Conservation (phyloP, 306 rosid genomes). For the Fragaria iinumae region DNA sequence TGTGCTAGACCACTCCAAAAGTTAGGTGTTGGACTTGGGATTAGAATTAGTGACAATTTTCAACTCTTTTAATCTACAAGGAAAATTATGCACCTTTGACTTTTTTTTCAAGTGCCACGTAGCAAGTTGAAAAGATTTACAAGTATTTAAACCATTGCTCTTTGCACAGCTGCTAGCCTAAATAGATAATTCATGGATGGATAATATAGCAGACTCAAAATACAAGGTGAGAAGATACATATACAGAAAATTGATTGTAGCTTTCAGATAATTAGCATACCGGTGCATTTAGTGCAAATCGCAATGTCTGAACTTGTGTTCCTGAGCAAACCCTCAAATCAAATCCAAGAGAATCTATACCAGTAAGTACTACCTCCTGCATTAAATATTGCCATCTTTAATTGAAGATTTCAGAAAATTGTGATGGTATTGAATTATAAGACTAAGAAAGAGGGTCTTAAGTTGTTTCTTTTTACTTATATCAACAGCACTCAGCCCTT, state of each 20-base stretch:
- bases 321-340: constrained; percentile 88
- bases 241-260: not conserved
- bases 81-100: not conserved
- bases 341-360: constrained; percentile 85
- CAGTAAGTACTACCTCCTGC: constrained; percentile 83
- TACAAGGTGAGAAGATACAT: not conserved
- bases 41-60: not conserved
- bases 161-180: not conserved
- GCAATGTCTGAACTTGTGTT: constrained; percentile 85
- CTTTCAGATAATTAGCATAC: constrained; percentile 36
- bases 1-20: not conserved
- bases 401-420: not conserved
- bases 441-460: not conserved
- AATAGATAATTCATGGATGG: not conserved
- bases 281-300: constrained; percentile 69
- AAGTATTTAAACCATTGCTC: not conserved
- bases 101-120: not conserved
- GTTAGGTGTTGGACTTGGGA: not conserved
- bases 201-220: not conserved
- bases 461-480: not conserved
- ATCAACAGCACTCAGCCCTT: not conserved
- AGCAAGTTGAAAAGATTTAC: not conserved
- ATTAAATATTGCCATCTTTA: constrained; percentile 12
- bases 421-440: not conserved
- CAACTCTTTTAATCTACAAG: not conserved